Evolutionary conservation across 495 filamentous ascomycete genomes (phyloP).

Genomic region (Penicillium canescens): DNA sequence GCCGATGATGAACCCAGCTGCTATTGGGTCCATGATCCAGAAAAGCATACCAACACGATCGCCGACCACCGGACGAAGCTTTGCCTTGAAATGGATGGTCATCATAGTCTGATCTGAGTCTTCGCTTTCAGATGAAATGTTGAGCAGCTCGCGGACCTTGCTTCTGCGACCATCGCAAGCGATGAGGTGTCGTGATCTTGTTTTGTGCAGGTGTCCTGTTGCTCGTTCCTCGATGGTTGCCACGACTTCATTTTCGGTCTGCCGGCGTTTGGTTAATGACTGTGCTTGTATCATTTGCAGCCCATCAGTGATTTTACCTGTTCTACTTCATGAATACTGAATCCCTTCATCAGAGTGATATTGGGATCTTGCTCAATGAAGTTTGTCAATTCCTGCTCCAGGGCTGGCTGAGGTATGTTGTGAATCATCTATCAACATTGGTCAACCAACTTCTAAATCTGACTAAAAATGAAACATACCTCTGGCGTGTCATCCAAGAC

Average conservation of each 20-base stretch:
- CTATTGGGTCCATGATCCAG: constrained; percentile 44
- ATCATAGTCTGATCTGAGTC: constrained; percentile 45
- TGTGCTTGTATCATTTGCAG: not conserved
- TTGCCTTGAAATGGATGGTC: constrained; percentile 46
- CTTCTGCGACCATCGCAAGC: constrained; percentile 42
- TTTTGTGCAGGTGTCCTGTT: constrained; percentile 12
- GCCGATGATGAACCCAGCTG: constrained; percentile 41
- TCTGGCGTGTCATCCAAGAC: constrained; percentile 28
- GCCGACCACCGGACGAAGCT: constrained; percentile 33
- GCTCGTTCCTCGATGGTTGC: constrained; percentile 21
- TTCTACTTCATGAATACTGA: constrained; percentile 15
- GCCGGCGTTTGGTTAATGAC: not conserved
- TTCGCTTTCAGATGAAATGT: constrained; percentile 38
- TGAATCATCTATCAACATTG: constrained; percentile 30
- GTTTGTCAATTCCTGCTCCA: constrained; percentile 20
- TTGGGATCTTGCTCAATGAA: constrained; percentile 9
- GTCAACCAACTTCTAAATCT: not conserved
- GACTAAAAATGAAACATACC: constrained; percentile 4
- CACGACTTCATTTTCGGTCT: constrained; percentile 18
- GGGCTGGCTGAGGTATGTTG: constrained; percentile 31
- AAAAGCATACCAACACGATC: constrained; percentile 44
- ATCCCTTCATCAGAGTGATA: constrained; percentile 8
- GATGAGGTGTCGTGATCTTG: constrained; percentile 29
- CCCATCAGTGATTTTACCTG: constrained; percentile 11
- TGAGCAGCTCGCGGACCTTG: constrained; percentile 29